Evolutionary conservation across 2,329 filamentous ascomycete species (phyloP).

Genomic region (Dothistroma septosporum): DNA sequence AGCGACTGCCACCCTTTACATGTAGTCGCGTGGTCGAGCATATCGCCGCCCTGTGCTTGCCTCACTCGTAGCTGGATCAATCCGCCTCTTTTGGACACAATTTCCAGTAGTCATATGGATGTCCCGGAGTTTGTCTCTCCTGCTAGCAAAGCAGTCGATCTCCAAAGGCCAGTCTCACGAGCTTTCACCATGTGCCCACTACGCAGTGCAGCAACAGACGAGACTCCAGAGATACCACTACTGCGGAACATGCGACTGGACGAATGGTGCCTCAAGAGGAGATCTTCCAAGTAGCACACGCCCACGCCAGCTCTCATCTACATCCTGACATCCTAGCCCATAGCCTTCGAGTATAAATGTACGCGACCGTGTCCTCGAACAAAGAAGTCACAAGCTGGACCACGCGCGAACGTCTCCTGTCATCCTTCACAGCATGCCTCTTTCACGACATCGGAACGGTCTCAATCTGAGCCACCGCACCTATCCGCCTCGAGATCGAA

Average conservation of each 20-base stretch:
- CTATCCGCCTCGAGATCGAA: slow-evolving; percentile 45
- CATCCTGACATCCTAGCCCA: slow-evolving; percentile 23
- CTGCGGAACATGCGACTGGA: not conserved
- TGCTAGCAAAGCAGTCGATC: no score
- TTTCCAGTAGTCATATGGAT: not conserved
- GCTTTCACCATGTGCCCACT: no score
- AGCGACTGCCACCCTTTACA: slow-evolving; percentile 11
- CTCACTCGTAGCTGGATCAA: not conserved
- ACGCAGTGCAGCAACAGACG: not conserved
- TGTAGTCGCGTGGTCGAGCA: not conserved
- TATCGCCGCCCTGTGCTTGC: slow-evolving; percentile 1
- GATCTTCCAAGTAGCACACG: slow-evolving; percentile 18
- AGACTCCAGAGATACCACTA: not conserved
- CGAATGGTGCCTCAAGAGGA: slow-evolving; percentile 14
- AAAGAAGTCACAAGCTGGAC: slow-evolving; percentile 8
- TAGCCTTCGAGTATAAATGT: slow-evolving; percentile 24
- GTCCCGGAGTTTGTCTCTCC: no score
- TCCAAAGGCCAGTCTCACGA: no score
- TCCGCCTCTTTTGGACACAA: not conserved
- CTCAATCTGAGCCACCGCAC: slow-evolving; percentile 28
- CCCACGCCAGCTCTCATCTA: slow-evolving; percentile 12
- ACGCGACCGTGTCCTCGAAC: slow-evolving; percentile 13
- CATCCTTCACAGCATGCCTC: slow-evolving; percentile 28
- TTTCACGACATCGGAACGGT: slow-evolving; percentile 38
- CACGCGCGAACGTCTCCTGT: not conserved